Percentiles rank a stretch among this genome's conserved stretches.
phyloP scores from a whole-genome alignment of 192 early-diverging fungal genomes.

The Ambispora gerdemannii region DNA sequence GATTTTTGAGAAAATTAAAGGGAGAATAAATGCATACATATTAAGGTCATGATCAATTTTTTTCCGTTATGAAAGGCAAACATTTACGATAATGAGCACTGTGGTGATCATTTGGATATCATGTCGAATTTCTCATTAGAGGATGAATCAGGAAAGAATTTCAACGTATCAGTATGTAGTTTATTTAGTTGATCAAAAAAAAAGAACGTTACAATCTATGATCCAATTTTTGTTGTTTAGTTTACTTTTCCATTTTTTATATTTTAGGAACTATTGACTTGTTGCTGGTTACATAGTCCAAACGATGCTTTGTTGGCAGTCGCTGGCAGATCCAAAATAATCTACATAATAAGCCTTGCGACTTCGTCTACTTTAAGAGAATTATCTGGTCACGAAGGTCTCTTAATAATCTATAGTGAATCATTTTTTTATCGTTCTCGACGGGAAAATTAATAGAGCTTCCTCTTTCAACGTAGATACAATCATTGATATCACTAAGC shows the following conservation, averaged over 20 bases:
- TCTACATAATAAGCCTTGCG: conserved; percentile 25
- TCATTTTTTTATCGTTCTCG: too few species aligned
- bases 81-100: conserved; percentile 91
- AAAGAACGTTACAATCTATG: neutral
- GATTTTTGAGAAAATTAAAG: neutral
- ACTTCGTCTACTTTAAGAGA: conserved; percentile 9
- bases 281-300: conserved; percentile 25
- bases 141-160: conserved; percentile 33
- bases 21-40: neutral
- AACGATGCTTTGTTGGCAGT: conserved; percentile 23
- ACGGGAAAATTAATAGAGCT: too few species aligned
- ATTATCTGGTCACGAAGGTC: conserved; percentile 19
- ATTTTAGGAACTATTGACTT: conserved; percentile 26
- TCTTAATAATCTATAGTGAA: neutral
- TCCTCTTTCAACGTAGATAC: conserved; percentile 37
- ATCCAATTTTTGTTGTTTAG: too few species aligned
- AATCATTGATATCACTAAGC: conserved; percentile 67
- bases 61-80: conserved; percentile 52
- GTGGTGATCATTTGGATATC: conserved; percentile 89
- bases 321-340: conserved; percentile 13
- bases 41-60: neutral
- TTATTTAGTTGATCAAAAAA: too few species aligned
- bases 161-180: conserved; percentile 25
- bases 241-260: conserved; percentile 6
- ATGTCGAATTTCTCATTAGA: conserved; percentile 83